Conservation (phyloP, 2,329 filamentous ascomycete genomes). For the Samsoniella hepiali region DNA sequence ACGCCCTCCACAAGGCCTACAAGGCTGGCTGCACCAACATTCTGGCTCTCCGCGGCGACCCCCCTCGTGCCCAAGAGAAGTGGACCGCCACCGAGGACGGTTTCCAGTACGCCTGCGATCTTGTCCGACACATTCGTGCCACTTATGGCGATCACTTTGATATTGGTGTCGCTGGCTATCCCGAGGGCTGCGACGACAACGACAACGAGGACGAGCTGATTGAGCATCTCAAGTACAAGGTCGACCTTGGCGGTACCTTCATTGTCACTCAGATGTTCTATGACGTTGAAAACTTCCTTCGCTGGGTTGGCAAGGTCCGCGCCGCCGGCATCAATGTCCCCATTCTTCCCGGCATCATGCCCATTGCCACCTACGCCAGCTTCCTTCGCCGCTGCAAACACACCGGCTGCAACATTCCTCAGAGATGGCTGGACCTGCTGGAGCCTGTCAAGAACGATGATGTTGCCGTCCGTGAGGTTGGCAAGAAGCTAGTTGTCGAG, state of each 20-base stretch:
- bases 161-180: conserved; percentile 95
- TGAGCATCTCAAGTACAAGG: conserved; percentile 93
- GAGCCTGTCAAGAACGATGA: conserved; percentile 98
- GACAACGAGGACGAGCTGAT: conserved; percentile 80
- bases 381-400: conserved; percentile 88
- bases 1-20: conserved; percentile 83
- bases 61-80: conserved; percentile 86
- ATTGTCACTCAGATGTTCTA: conserved; percentile 99
- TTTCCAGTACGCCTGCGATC: conserved; percentile 88
- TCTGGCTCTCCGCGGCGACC: conserved; percentile 86
- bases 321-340: conserved; percentile 79
- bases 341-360: conserved; percentile 83
- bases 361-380: conserved; percentile 88
- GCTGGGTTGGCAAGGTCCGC: conserved; percentile 84
- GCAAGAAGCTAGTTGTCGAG: conserved; percentile 80
- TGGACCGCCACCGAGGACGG: conserved; percentile 86
- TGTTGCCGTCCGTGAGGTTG: conserved; percentile 83
- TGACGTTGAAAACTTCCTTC: conserved; percentile 90
- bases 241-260: conserved; percentile 89
- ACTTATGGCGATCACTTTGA: conserved; percentile 77
- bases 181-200: conserved; percentile 93
- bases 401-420: conserved; percentile 81
- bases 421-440: conserved; percentile 74
- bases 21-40: conserved; percentile 97
- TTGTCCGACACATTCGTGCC: conserved; percentile 78